Evolutionary conservation across 805 yeast species (phyloP), one percentile per base, ranked within the genome.

Genomic region (Kluyveromyces starmeri): DNA sequence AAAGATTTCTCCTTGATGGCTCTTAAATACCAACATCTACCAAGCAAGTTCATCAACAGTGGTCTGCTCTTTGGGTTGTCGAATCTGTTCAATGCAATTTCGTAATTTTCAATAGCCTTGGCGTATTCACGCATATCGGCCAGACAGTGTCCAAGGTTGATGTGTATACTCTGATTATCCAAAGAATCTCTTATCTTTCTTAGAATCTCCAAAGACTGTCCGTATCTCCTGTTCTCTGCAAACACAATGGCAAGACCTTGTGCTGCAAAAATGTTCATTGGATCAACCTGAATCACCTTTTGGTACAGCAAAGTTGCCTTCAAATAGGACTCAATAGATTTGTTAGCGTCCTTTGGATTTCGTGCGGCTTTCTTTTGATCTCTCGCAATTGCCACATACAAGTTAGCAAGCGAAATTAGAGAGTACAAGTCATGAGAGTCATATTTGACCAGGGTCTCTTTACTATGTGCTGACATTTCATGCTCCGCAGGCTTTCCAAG

Each of bases 221-320:
- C 76, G 21, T 74, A 62, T 46, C 83, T 78, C 45, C 78, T 78
- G 49, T 78, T 79, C 50, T 89, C 96, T 8, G 94, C 94, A 56
- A 85, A 82, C 4, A 86, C 75, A 37, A 92, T 85, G 1, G 96
- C 97, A 42, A 92, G 69, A 36, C 99, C 99, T 59, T 92, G 98
- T 1, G 98, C 97, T 4, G 98, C 99, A 62, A 79, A 92, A 1
- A 88, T 89, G 53, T 89, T 84, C 45, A 71, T 67, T 2, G 88
- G 75, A 61, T 92, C 97, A 19, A 86, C 61, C 33, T 82, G 78
- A 35, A 92, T 63, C 2, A 85, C 96, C 60, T 92, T 92, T 50
- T 85, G 83, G 56, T 76, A 89, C 39, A 92, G 66, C 59, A 89
- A 96, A 10, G 88, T 81, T n/a, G 96, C 96, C 58, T 95, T 75